phyloP scores from a whole-genome alignment of 495 filamentous ascomycete species.

The Penicillium longicatenatum region DNA sequence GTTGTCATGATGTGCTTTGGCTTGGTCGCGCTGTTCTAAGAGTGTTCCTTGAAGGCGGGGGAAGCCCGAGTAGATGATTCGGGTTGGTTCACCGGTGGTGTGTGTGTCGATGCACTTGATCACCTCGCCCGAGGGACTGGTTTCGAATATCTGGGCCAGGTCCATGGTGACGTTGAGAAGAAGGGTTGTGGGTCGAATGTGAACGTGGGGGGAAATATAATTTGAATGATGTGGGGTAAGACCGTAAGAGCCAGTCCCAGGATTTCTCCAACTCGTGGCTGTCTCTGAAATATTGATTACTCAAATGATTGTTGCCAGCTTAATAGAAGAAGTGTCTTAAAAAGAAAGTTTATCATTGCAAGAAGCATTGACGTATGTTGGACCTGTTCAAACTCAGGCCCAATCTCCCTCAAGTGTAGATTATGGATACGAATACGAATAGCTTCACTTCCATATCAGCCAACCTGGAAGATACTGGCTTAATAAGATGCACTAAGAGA shows the following conservation, averaged over 20 bases:
- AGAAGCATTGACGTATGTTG: no score
- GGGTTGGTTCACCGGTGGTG: conserved; percentile 36
- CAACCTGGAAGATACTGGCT: no score
- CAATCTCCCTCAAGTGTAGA: no score
- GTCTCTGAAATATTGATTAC: no score
- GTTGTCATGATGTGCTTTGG: conserved; percentile 25
- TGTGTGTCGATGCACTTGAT: conserved; percentile 38
- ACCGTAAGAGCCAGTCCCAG: not conserved
- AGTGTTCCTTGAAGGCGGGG: conserved; percentile 26
- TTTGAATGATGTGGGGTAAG: not conserved
- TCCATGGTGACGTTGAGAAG: not conserved
- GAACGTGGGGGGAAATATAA: not conserved
- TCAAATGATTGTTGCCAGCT: no score
- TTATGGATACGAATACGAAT: no score
- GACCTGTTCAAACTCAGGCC: no score
- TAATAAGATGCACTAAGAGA: no score
- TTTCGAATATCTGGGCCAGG: not conserved
- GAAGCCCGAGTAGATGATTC: conserved; percentile 36
- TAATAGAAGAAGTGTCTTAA: no score
- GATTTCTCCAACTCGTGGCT: no score
- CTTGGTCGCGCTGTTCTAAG: conserved; percentile 31
- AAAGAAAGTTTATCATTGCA: no score
- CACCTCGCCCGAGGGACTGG: not conserved
- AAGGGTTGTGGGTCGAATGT: not conserved
- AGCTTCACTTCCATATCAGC: no score